Evolutionary conservation across 225 moss, liverwort and hornwort genomes (phyloP), one percentile per base, ranked within the genome.

Genomic region (Pseudisothecium myosuroides): DNA sequence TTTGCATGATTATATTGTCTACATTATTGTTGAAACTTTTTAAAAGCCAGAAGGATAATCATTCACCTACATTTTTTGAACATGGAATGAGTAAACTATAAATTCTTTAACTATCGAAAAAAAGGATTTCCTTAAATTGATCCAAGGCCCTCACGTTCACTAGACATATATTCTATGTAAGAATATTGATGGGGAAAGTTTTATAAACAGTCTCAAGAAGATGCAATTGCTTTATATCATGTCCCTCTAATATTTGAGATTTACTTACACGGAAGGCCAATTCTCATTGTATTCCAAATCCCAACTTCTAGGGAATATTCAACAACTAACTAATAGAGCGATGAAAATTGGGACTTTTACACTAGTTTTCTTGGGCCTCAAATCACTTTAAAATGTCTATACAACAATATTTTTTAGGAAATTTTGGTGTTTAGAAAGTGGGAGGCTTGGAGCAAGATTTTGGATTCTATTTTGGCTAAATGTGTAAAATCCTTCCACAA

Each of bases 301-400:
- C 7, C 56, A 78, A 37, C 2, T n/a, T n/a, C 17, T 1, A n/a
- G 0, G 0, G 0, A 78, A n/a, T 26, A 24, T 0, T 10, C 17
- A 56, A 56, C 1, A n/a, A 6, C 4, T n/a, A 55, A 24, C 6
- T 26, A 24, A 1, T 7, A 55, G 1, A 55, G 2, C 4, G 10
- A 56, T 56, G 10, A 78, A 56, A 78, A n/a, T 26, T 56, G 16
- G 16, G 0, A 24, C 16, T 16, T 55, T 22, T 56, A 10, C 0
- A 17, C 1, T 26, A n/a, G 26, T 37, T 37, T 7, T 22, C 5
- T 1, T 22, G 3, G 12, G 14, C 14, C 3, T 22, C 52, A 54
- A 52, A 52, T 76, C 8, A 22, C 14, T 34, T 15, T 9, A 22
- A 54, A 77, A 1, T 54, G 2, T 37, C 9, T 54, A 23, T 0